Evolutionary conservation across 1,139 yeast genomes (phyloP).

Genomic region (Dujonia santamariae): DNA sequence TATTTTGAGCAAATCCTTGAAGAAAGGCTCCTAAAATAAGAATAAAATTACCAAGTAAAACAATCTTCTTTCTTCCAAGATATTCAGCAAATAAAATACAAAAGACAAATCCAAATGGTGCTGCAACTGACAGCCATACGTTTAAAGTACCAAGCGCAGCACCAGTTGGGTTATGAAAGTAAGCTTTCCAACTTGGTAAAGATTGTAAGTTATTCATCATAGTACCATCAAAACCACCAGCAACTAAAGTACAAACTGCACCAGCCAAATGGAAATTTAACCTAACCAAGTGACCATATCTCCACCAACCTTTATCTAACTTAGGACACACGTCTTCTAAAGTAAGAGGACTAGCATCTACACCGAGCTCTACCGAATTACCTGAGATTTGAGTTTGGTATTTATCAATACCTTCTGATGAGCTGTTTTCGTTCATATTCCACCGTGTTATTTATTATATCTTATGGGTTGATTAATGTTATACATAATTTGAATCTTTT

Average conservation of each 20-base stretch:
- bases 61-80: slow-evolving; percentile 33
- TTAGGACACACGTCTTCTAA: too few species aligned
- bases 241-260: slow-evolving; percentile 43
- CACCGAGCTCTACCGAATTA: too few species aligned
- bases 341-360: too few species aligned
- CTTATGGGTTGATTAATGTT: too few species aligned
- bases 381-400: too few species aligned
- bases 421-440: too few species aligned
- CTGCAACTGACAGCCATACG: slow-evolving; percentile 29
- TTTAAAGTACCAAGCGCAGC: slow-evolving; percentile 43
- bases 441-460: too few species aligned
- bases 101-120: slow-evolving; percentile 17
- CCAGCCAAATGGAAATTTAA: slow-evolving; percentile 36
- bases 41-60: slow-evolving; percentile 23
- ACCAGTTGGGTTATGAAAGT: slow-evolving; percentile 41
- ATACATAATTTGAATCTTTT: too few species aligned
- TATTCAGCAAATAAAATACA: slow-evolving; percentile 25
- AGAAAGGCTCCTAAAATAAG: slow-evolving; percentile 36
- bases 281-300: slow-evolving; percentile 30
- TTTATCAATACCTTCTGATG: too few species aligned
- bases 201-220: slow-evolving; percentile 51
- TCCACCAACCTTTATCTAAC: slow-evolving; percentile 15
- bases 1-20: slow-evolving; percentile 39
- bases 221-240: slow-evolving; percentile 52
- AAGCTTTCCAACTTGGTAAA: slow-evolving; percentile 30